Percentiles rank a stretch among this genome's conserved stretches.
These are phyloP conservation scores for Rhododendron mucronatum DNA, from an alignment of 148 eudicot species.

Conservation along the genomic window DNA sequence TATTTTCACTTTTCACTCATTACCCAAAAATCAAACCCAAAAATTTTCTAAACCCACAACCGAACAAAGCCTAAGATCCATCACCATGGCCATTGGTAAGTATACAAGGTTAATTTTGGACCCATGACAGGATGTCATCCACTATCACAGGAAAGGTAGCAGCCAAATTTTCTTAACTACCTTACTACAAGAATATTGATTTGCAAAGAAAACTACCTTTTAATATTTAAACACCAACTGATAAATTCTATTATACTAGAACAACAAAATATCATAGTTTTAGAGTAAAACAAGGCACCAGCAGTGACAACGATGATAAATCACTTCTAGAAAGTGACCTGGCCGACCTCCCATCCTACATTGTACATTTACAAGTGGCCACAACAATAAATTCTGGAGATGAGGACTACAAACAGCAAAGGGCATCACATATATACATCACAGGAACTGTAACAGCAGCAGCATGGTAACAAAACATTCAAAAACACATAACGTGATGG, in stretches of 20 bases:
- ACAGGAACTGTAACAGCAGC: not conserved
- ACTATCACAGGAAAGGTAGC: not conserved
- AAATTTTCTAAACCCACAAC: no score
- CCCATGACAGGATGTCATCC: not conserved
- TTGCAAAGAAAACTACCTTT: not conserved
- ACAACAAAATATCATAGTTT: not conserved
- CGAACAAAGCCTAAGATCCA: no score
- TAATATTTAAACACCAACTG: not conserved
- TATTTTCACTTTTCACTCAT: no score
- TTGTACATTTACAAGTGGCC: not conserved
- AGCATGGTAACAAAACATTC: not conserved
- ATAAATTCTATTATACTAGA: not conserved
- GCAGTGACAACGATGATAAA: not conserved
- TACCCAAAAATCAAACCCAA: no score
- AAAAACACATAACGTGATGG: not conserved
- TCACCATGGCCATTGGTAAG: not conserved
- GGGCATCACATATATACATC: not conserved
- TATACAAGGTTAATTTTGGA: not conserved
- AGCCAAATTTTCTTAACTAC: not conserved
- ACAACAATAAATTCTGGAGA: not conserved
- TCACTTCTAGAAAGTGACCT: not conserved
- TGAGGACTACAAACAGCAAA: not conserved
- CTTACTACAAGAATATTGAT: not conserved
- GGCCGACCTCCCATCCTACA: not conserved
- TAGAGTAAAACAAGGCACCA: not conserved